A percentile compares a stretch with the other conserved stretches of the same genome.
These are phyloP conservation scores for Phytophthora palmivora DNA, from an alignment of 352 stramenopile species.

Conservation along the genomic window DNA sequence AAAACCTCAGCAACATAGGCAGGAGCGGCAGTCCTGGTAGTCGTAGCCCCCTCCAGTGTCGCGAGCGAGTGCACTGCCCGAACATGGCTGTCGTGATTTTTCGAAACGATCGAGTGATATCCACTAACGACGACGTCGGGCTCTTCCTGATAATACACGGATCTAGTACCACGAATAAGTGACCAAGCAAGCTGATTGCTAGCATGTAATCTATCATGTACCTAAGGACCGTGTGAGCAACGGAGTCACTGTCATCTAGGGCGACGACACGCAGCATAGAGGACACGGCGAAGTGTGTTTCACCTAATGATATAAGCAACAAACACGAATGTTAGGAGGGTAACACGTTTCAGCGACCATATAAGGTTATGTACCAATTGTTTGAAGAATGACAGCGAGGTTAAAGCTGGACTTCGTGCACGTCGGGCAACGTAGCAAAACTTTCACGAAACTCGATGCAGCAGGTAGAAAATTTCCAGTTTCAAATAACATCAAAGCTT, in stretches of 20 bases:
- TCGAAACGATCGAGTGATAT: slow-evolving; percentile 54
- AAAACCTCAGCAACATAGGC: slow-evolving; percentile 82
- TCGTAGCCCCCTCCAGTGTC: slow-evolving; percentile 58
- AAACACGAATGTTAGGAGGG: neutral
- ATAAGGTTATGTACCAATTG: slow-evolving; percentile 42
- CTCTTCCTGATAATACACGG: slow-evolving; percentile 69
- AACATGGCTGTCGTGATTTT: slow-evolving; percentile 46
- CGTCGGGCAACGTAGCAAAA: slow-evolving; percentile 52
- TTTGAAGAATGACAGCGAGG: slow-evolving; percentile 78
- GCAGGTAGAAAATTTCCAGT: slow-evolving; percentile 55
- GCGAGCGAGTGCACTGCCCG: slow-evolving; percentile 72
- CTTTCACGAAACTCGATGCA: slow-evolving; percentile 52
- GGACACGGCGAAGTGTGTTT: slow-evolving; percentile 71
- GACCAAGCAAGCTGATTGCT: neutral
- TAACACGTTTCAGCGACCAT: neutral
- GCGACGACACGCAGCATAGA: slow-evolving; percentile 79
- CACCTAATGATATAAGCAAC: slow-evolving; percentile 36
- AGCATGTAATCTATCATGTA: slow-evolving; percentile 22
- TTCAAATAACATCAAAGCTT: slow-evolving; percentile 58
- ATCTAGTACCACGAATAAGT: slow-evolving; percentile 39
- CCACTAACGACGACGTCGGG: slow-evolving; percentile 57
- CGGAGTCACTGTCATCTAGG: slow-evolving; percentile 68
- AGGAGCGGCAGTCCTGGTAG: slow-evolving; percentile 58
- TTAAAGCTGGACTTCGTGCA: slow-evolving; percentile 83
- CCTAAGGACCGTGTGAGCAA: slow-evolving; percentile 81